phyloP scores from a whole-genome alignment of 768 basidiomycete genomes.

The Dioszegia aurantiaca region DNA sequence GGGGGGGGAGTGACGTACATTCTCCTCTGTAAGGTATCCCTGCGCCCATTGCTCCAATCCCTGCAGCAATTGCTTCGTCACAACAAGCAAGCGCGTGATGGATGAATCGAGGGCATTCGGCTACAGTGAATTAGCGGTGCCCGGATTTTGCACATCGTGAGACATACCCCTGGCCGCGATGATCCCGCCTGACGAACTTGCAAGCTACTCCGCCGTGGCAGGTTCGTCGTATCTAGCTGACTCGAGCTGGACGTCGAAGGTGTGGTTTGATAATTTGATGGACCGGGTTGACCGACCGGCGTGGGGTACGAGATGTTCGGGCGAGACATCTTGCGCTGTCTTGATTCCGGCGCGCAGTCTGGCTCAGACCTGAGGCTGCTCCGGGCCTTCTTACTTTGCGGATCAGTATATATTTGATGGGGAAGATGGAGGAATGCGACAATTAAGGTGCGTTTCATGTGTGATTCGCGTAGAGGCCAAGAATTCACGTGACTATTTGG shows the following conservation, averaged over 20 bases:
- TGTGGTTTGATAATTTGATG: conserved; percentile 17
- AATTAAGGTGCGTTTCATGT: no score
- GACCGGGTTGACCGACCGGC: conserved; percentile 19
- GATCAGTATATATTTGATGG: no score
- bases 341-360: not conserved
- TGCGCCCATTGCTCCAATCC: conserved; percentile 47
- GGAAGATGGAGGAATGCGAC: no score
- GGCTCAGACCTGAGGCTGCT: no score
- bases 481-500: no score
- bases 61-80: conserved; percentile 92
- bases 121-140: conserved; percentile 9
- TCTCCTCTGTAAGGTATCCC: conserved; percentile 38
- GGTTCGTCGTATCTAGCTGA: conserved; percentile 3
- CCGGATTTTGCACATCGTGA: not conserved
- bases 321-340: conserved; percentile 28
- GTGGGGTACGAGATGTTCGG: conserved; percentile 38
- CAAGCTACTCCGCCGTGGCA: conserved; percentile 13
- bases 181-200: not conserved
- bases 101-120: conserved; percentile 62
- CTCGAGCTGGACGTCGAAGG: conserved; percentile 3
- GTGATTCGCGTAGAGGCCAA: no score
- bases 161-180: conserved; percentile 1
- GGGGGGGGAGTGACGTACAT: conserved; percentile 24
- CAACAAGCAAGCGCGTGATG: conserved; percentile 85
- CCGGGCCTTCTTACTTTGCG: no score